These are phyloP conservation scores for Colletotrichum gigasporum DNA, from an alignment of 2,329 filamentous ascomycete species.

Conservation along the genomic window DNA sequence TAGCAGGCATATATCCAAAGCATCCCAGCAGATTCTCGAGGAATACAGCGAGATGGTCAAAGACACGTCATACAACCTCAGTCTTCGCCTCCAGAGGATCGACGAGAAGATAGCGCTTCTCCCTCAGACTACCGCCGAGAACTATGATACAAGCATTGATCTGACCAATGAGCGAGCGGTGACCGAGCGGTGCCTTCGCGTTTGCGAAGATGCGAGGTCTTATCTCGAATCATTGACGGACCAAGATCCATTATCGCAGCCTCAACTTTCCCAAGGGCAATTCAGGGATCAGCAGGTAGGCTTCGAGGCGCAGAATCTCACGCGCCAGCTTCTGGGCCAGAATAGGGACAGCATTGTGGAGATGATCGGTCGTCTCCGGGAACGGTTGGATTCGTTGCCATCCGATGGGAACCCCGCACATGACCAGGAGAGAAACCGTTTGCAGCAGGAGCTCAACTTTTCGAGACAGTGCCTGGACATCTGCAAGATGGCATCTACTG, in stretches of 20 bases:
- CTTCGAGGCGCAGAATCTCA: constrained; percentile 45
- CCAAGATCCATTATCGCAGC: constrained; percentile 32
- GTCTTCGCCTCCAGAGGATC: constrained; percentile 45
- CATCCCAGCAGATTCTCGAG: constrained; percentile 42
- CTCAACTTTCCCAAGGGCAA: background rate
- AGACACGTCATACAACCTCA: constrained; percentile 45
- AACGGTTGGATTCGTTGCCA: constrained; percentile 41
- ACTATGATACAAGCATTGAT: constrained; percentile 37
- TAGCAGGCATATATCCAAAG: constrained; percentile 42
- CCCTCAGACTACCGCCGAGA: constrained; percentile 29
- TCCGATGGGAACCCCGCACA: constrained; percentile 33
- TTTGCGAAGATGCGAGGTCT: constrained; percentile 47
- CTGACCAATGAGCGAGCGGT: constrained; percentile 47
- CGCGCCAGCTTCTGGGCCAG: constrained; percentile 40
- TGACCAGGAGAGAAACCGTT: constrained; percentile 38
- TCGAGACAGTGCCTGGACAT: constrained; percentile 49
- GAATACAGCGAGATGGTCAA: constrained; percentile 49
- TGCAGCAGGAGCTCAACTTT: constrained; percentile 45
- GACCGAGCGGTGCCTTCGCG: constrained; percentile 48
- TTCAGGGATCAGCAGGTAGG: background rate
- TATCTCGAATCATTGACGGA: constrained; percentile 44
- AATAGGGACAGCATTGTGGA: constrained; percentile 42
- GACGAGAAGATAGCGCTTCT: constrained; percentile 43
- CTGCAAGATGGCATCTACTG: constrained; percentile 44
- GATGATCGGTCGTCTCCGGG: constrained; percentile 42